Conservation (phyloP, 73 alveolate species). For the Paramecium sonneborni region DNA sequence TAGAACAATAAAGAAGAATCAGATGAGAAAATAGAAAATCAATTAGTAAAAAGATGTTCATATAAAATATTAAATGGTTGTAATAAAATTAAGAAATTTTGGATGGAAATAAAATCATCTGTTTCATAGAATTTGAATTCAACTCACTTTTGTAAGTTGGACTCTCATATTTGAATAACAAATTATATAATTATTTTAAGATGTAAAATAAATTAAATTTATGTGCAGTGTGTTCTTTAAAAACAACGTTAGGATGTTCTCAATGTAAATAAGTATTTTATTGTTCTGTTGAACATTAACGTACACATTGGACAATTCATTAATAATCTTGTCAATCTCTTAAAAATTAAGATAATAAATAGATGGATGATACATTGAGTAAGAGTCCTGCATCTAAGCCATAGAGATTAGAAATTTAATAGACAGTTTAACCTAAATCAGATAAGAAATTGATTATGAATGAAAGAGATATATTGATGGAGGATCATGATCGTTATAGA, state of each 20-base stretch:
- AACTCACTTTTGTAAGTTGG: not conserved
- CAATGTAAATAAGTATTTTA: slow-evolving; percentile 46
- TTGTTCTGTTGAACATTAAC: slow-evolving; percentile 46
- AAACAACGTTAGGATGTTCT: slow-evolving; percentile 48
- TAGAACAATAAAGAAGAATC: not conserved
- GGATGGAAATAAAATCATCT: slow-evolving; percentile 14
- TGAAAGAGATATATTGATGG: slow-evolving; percentile 16
- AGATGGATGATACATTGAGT: not conserved
- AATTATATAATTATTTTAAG: not conserved
- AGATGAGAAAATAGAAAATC: not conserved
- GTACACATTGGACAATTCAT: slow-evolving; percentile 19
- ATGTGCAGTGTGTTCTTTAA: slow-evolving; percentile 20
- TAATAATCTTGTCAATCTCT: not conserved
- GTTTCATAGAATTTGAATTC: not conserved
- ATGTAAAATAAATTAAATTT: not conserved
- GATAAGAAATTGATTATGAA: slow-evolving; percentile 19
- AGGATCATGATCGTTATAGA: slow-evolving; percentile 47
- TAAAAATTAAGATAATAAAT: not conserved
- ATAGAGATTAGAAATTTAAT: not conserved
- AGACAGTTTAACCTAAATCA: not conserved
- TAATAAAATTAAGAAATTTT: not conserved
- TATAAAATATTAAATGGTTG: slow-evolving; percentile 10
- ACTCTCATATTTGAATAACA: not conserved
- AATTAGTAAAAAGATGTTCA: not conserved
- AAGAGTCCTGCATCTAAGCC: slow-evolving; percentile 33